Evolutionary conservation across 495 filamentous ascomycete genomes (phyloP).

Genomic region (Aspergillus saccharolyticus): DNA sequence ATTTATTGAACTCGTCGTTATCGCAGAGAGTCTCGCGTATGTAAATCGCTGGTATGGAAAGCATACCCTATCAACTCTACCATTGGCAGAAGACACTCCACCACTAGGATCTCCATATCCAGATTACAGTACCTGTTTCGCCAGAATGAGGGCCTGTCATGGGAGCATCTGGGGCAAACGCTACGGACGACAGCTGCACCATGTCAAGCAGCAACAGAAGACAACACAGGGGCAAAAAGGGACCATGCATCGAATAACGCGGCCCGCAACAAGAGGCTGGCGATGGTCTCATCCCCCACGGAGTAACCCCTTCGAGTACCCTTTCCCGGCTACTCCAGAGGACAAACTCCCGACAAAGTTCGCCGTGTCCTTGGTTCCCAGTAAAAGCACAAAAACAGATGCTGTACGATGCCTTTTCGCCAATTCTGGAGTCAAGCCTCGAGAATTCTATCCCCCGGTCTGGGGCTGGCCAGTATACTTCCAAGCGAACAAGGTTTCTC

Average conservation of each 20-base stretch:
- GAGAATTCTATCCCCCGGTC: not conserved
- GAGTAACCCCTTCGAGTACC: conserved; percentile 1
- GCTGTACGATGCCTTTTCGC: conserved; percentile 5
- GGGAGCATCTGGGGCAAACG: not conserved
- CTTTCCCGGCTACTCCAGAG: conserved; percentile 1
- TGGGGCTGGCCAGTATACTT: not conserved
- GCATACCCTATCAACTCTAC: not conserved
- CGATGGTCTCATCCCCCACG: not conserved
- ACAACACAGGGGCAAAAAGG: conserved; percentile 4
- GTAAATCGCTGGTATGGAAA: not conserved
- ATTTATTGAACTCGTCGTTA: not conserved
- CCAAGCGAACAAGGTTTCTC: not conserved
- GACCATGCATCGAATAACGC: conserved; percentile 5
- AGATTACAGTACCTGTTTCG: not conserved
- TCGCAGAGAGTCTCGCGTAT: not conserved
- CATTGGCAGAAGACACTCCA: not conserved
- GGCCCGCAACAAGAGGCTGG: not conserved
- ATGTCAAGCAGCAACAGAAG: conserved; percentile 1
- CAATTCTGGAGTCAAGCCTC: not conserved
- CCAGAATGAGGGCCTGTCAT: not conserved
- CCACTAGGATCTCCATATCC: not conserved
- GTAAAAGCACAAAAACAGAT: conserved; percentile 4
- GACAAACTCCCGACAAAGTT: conserved; percentile 1
- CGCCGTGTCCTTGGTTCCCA: not conserved
- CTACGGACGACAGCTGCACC: conserved; percentile 1